Base-by-base conservation (phyloP, 2,329 filamentous ascomycete species). In the Colletotrichum euphorbiae region DNA sequence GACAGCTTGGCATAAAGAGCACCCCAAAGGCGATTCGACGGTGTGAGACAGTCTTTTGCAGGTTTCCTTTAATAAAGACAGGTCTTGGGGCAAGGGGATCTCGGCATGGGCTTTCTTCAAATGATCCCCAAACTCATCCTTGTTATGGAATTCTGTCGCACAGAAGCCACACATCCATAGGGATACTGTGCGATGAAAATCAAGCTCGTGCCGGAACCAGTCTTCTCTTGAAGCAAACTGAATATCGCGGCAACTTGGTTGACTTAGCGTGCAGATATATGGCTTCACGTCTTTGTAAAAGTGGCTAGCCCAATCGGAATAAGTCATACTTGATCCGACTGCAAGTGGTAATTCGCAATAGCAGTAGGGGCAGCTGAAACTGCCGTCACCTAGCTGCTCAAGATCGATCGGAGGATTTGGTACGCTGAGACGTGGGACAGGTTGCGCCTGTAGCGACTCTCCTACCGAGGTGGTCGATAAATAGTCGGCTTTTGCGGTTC, bases 141-240 rank as follows among this genome's bases (percentile, higher is more conserved):
- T 17, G 12, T 24, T 19, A 6, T 1, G 6, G 12, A 48, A 48
- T 15, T 48, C 45, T 13, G 17, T 28, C 45, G 17, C 12, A 24
- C 45, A 48, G 9, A 48, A 21, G 7, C 17, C 45, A 24, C 45
- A 48, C 17, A 48, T 24, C 45, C 19, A 48, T 6, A 48, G 4
- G 6, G 45, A 9, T 9, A 12, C 6, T 9, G 45, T 48, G 7
- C 50, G 50, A 15, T 52, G 50, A 5, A 52, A 52, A 17, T 36
- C 50, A 0, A 52, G 9, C 9, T 52, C 50, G n/a, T 52, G 50
- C 9, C 50, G 50, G 19, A 52, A 52, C 50, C 50, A 52, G 33
- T 52, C 50, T 17, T 52, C 24, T 4, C 50, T 19, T 11, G 50
- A 52, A 4, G 50, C 31, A 3, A 52, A 52, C 3, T 13, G 17